Conservation (phyloP, 1,284 basidiomycete genomes). For the Pulveroboletus sp. region DNA sequence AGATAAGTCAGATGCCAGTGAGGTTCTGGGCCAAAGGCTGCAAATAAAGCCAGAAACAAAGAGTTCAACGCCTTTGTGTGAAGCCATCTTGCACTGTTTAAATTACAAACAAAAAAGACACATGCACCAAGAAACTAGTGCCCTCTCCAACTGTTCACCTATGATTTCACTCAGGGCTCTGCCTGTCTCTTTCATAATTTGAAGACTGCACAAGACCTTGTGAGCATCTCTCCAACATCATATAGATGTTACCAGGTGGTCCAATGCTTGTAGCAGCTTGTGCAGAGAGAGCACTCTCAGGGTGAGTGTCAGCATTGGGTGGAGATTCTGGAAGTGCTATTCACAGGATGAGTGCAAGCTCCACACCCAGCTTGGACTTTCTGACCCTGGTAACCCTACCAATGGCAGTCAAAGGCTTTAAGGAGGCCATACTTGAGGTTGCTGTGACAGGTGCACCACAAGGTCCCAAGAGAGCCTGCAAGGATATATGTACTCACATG, state of each 20-base stretch:
- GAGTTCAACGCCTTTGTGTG: constrained; percentile 64
- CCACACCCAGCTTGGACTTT: constrained; percentile 90
- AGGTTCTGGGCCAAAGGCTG: too few species aligned
- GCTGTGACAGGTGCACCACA: background rate
- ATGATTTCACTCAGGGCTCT: constrained; percentile 69
- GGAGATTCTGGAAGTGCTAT: constrained; percentile 50
- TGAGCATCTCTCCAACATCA: constrained; percentile 97
- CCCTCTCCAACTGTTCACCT: constrained; percentile 52
- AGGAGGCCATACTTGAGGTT: constrained; percentile 20
- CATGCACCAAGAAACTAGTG: constrained; percentile 46
- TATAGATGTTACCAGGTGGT: constrained; percentile 71
- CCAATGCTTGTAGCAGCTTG: constrained; percentile 65
- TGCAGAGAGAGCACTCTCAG: constrained; percentile 62
- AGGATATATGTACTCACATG: too few species aligned
- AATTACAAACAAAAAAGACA: background rate
- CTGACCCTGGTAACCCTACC: constrained; percentile 97
- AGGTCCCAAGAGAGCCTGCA: background rate
- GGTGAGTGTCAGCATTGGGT: constrained; percentile 48
- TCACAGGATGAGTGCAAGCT: constrained; percentile 71
- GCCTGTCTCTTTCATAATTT: constrained; percentile 76
- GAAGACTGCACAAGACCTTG: constrained; percentile 82
- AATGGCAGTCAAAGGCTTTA: constrained; percentile 71
- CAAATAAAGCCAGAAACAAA: constrained; percentile 97
- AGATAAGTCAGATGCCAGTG: too few species aligned
- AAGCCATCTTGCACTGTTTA: background rate